Percentiles rank a stretch among this genome's conserved stretches.
These are phyloP conservation scores for Eimeria maxima DNA, from an alignment of 169 alveolate species.

Conservation along the genomic window DNA sequence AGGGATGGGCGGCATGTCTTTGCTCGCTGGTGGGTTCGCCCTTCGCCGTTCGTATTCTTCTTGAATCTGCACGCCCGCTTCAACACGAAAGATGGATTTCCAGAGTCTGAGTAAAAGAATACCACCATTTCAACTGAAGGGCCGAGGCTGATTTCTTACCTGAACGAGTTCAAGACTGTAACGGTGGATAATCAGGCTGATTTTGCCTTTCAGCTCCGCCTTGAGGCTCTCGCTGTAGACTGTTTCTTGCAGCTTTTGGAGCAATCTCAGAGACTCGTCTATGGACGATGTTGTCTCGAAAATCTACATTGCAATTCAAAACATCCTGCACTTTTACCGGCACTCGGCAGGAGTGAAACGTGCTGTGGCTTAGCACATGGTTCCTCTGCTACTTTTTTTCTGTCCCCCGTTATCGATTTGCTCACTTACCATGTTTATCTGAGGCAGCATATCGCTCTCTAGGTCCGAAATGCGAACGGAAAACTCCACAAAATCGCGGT, in stretches of 20 bases:
- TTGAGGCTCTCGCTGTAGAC: conserved; percentile 94
- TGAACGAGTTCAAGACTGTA: conserved; percentile 94
- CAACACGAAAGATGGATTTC: background rate
- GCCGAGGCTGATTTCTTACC: background rate
- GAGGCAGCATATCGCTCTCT: conserved; percentile 94
- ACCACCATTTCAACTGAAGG: no score
- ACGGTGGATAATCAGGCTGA: conserved; percentile 95
- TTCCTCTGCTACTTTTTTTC: background rate
- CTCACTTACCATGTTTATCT: conserved; percentile 91
- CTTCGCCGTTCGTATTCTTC: conserved; percentile 93
- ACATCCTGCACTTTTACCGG: background rate
- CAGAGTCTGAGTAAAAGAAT: background rate
- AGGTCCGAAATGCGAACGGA: conserved; percentile 92
- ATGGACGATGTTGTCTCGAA: conserved; percentile 92
- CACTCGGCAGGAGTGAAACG: background rate
- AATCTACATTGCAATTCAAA: conserved; percentile 43
- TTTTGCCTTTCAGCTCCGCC: conserved; percentile 92
- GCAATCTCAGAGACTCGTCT: conserved; percentile 93
- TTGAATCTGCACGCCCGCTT: conserved; percentile 86
- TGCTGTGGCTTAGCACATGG: background rate
- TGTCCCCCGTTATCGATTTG: no score
- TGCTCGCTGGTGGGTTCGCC: conserved; percentile 94
- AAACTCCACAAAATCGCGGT: conserved; percentile 98
- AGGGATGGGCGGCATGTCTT: conserved; percentile 97
- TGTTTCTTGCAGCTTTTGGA: conserved; percentile 94